Conservation (phyloP, 2,329 filamentous ascomycete genomes). For the Aureobasidium sp. region DNA sequence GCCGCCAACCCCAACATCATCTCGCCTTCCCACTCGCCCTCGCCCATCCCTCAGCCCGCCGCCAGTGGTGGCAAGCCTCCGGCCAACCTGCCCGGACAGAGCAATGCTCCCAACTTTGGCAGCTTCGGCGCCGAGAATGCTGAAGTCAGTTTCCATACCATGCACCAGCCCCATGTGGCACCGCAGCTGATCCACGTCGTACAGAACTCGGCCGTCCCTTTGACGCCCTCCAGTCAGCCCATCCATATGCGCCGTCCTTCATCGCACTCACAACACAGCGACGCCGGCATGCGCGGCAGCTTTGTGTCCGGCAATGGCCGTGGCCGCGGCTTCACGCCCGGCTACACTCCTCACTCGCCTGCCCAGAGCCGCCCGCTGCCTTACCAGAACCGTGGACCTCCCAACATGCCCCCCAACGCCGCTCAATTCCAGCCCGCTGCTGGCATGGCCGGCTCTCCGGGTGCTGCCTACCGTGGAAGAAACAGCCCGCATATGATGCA, state of each 20-base stretch:
- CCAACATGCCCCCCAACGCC: constrained; percentile 46
- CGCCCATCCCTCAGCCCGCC: constrained; percentile 83
- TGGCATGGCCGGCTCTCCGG: constrained; percentile 31
- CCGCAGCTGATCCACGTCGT: constrained; percentile 7
- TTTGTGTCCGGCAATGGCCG: constrained; percentile 40
- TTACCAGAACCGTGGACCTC: constrained; percentile 44
- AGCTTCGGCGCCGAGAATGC: constrained; percentile 65
- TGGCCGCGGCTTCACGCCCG: constrained; percentile 43
- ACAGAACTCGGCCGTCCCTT: constrained; percentile 32
- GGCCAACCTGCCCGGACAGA: constrained; percentile 62
- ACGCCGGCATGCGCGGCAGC: constrained; percentile 47
- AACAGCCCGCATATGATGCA: constrained; percentile 50
- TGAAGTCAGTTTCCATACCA: constrained; percentile 61
- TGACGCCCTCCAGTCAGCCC: constrained; percentile 57
- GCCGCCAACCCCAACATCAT: constrained; percentile 63
- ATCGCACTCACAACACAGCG: constrained; percentile 71
- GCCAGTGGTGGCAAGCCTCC: constrained; percentile 80
- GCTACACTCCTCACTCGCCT: constrained; percentile 50
- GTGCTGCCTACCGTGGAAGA: constrained; percentile 43
- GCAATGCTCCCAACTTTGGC: constrained; percentile 70
- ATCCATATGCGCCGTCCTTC: constrained; percentile 81
- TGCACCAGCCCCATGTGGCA: neutral
- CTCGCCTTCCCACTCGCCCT: constrained; percentile 82
- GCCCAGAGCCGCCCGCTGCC: constrained; percentile 44
- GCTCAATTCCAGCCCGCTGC: constrained; percentile 25